Conservation (phyloP, 257 asterid species). For the Echites panduratus region DNA sequence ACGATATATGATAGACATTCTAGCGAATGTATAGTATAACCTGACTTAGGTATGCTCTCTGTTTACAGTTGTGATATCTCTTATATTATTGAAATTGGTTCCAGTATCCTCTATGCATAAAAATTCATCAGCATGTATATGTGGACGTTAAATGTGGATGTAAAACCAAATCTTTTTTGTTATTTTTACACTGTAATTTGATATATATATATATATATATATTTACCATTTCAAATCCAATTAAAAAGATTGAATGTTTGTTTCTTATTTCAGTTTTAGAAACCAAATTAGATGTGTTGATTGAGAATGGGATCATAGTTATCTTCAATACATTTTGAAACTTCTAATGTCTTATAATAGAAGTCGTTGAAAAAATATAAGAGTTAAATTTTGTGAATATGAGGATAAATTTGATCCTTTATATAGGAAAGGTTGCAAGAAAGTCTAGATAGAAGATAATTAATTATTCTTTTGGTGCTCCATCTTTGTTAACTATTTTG, state of each 20-base stretch:
- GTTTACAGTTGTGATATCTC: not conserved
- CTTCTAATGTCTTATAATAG: not conserved
- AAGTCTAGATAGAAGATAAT: not conserved
- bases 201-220: too few species aligned
- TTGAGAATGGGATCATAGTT: not conserved
- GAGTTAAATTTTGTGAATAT: not conserved
- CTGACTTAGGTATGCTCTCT: not conserved
- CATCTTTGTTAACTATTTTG: not conserved
- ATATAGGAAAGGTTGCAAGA: not conserved
- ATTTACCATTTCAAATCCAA: not conserved
- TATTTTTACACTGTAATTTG: too few species aligned
- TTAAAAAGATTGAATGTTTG: not conserved
- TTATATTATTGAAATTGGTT: not conserved
- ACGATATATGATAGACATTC: not conserved
- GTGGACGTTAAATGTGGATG: too few species aligned
- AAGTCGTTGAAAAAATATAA: not conserved
- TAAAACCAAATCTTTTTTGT: too few species aligned
- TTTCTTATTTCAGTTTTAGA: not conserved
- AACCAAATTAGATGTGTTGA: not conserved
- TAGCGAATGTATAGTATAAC: not conserved
- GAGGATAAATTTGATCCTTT: not conserved
- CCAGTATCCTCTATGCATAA: too few species aligned
- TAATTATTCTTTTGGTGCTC: not conserved
- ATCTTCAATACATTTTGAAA: not conserved
- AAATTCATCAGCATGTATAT: not conserved